Percentiles rank a stretch among this genome's conserved stretches.
These are phyloP conservation scores for Moniliophthora roreri DNA, from an alignment of 1,284 basidiomycete genomes.

Conservation along the genomic window DNA sequence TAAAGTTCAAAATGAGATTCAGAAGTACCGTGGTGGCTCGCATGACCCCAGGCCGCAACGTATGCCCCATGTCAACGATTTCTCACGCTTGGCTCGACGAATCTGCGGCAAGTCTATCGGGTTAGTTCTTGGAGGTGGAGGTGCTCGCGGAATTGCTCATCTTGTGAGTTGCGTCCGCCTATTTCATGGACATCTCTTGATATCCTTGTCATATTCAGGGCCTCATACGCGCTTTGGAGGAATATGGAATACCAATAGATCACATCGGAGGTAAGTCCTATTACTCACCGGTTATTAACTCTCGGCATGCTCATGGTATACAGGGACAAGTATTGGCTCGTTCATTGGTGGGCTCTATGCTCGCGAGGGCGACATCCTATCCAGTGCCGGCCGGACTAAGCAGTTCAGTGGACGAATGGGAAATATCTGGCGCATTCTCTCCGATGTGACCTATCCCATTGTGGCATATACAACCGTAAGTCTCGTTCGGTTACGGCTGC, in stretches of 20 bases:
- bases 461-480: constrained; percentile 96
- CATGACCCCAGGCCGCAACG: constrained; percentile 72
- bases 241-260: constrained; percentile 92
- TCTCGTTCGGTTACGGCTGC: constrained; percentile 20
- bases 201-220: constrained; percentile 48
- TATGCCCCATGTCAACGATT: constrained; percentile 86
- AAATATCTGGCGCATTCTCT: constrained; percentile 92
- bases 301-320: constrained; percentile 10
- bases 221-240: constrained; percentile 88
- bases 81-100: constrained; percentile 87
- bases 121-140: constrained; percentile 93
- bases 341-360: constrained; percentile 98
- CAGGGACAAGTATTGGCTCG: constrained; percentile 87
- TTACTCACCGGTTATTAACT: neutral
- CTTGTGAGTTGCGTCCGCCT: constrained; percentile 51
- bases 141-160: constrained; percentile 94
- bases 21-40: constrained; percentile 79
- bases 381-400: constrained; percentile 85
- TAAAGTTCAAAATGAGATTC: constrained; percentile 86
- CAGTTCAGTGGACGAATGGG: constrained; percentile 92
- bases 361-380: constrained; percentile 88
- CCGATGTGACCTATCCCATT: constrained; percentile 95
- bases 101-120: constrained; percentile 94
- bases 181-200: constrained; percentile 9
- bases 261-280: constrained; percentile 69